Evolutionary conservation across 164 flowering plant species (phyloP).

Genomic region (Vitis rotundifolia): DNA sequence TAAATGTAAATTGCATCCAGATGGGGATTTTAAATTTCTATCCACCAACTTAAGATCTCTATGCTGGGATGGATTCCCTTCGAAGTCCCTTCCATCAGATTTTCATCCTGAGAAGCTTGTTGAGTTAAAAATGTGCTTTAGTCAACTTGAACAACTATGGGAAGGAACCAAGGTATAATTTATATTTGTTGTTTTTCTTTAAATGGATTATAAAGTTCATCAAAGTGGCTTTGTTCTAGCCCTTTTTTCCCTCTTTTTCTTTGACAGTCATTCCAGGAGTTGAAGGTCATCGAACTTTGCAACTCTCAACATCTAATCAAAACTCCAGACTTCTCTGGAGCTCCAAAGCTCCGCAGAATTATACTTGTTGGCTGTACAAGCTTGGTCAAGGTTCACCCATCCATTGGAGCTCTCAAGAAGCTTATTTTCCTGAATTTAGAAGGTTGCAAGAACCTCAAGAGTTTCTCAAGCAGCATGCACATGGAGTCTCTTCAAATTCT

Average conservation of each 20-base stretch:
- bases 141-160: conserved; percentile 20
- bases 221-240: not conserved
- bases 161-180: conserved; percentile 9
- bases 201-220: not conserved
- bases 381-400: conserved; percentile 18
- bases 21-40: conserved; percentile 4
- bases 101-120: conserved; percentile 9
- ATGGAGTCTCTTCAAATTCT: conserved; percentile 11
- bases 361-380: conserved; percentile 17
- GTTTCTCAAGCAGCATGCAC: conserved; percentile 1
- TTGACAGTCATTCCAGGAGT: not conserved
- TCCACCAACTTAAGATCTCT: conserved; percentile 14
- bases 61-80: conserved; percentile 19
- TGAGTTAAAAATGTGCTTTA: conserved; percentile 16
- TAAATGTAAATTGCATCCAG: not conserved
- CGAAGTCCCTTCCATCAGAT: conserved; percentile 15
- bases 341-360: conserved; percentile 20
- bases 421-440: conserved; percentile 14
- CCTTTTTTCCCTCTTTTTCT: not conserved
- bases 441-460: conserved; percentile 14
- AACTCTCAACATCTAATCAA: conserved; percentile 8
- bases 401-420: conserved; percentile 16
- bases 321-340: conserved; percentile 15
- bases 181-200: not conserved
- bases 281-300: conserved; percentile 22